A percentile compares a stretch with the other conserved stretches of the same genome.
phyloP scores from a whole-genome alignment of 345 rosid species.

The Adansonia digitata region DNA sequence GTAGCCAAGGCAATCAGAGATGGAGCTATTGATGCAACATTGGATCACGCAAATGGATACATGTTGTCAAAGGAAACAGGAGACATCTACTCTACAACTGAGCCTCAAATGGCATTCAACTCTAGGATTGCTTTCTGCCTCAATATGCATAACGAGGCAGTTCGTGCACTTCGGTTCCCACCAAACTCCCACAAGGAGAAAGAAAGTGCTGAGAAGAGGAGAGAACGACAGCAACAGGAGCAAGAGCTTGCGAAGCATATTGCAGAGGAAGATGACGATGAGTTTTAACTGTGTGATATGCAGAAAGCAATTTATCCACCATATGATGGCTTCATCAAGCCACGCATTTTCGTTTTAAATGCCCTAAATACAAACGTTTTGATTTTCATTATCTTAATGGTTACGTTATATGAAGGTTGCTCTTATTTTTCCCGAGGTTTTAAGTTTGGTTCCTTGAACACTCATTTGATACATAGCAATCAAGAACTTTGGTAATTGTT shows the following conservation, averaged over 20 bases:
- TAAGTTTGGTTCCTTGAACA: not conserved
- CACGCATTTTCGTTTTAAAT: conserved; percentile 1
- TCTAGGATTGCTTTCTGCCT: conserved; percentile 56
- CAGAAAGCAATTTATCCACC: not conserved
- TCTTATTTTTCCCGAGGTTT: not conserved
- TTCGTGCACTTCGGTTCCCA: conserved; percentile 50
- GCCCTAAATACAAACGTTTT: not conserved
- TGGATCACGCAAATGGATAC: conserved; percentile 48
- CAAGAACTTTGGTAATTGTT: not conserved
- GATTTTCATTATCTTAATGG: not conserved
- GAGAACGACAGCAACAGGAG: conserved; percentile 50
- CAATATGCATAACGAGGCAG: conserved; percentile 60
- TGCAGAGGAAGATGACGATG: conserved; percentile 51
- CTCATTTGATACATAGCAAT: not conserved
- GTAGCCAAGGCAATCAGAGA: conserved; percentile 51
- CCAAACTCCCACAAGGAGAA: conserved; percentile 59
- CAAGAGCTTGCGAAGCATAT: conserved; percentile 58
- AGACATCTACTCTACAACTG: conserved; percentile 55
- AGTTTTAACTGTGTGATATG: conserved; percentile 24
- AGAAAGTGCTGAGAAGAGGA: conserved; percentile 50
- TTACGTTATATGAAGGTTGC: not conserved
- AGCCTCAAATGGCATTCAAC: conserved; percentile 48
- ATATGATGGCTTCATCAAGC: not conserved
- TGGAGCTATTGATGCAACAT: conserved; percentile 49
- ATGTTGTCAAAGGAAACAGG: conserved; percentile 57